Conservation (phyloP, 148 eudicot species). For the Linanthus parryae region DNA sequence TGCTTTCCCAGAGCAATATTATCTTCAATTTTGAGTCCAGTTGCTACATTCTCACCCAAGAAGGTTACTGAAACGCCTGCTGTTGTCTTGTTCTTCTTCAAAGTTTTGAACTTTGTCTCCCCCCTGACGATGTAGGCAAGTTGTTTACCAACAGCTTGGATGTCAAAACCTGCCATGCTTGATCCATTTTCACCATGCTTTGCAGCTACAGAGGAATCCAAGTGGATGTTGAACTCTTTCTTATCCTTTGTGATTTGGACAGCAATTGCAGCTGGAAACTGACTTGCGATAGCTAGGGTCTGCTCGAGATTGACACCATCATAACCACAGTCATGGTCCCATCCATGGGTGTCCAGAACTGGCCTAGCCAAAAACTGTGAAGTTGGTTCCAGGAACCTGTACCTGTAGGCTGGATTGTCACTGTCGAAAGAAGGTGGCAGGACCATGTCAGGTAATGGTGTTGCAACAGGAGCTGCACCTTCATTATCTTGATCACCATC, state of each 20-base stretch:
- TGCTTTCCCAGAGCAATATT: slow-evolving; percentile 63
- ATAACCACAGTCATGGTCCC: slow-evolving; percentile 99
- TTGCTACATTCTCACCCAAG: slow-evolving; percentile 74
- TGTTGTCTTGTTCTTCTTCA: slow-evolving; percentile 72
- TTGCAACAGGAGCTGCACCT: slow-evolving; percentile 74
- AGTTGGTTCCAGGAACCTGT: slow-evolving; percentile 86
- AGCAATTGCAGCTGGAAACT: slow-evolving; percentile 56
- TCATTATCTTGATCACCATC: slow-evolving; percentile 55
- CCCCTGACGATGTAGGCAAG: slow-evolving; percentile 67
- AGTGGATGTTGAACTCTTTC: slow-evolving; percentile 75
- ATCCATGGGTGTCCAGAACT: slow-evolving; percentile 86
- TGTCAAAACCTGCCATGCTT: slow-evolving; percentile 74
- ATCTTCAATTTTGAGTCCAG: slow-evolving; percentile 80
- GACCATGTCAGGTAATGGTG: slow-evolving; percentile 93
- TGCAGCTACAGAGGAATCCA: slow-evolving; percentile 79
- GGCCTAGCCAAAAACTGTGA: slow-evolving; percentile 90
- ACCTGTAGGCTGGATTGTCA: slow-evolving; percentile 81
- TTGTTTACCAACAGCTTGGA: slow-evolving; percentile 83
- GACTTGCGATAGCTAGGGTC: slow-evolving; percentile 54
- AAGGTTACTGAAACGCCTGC: slow-evolving; percentile 71
- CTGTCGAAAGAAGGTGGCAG: slow-evolving; percentile 91
- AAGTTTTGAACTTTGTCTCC: slow-evolving; percentile 62
- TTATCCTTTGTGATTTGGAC: slow-evolving; percentile 85
- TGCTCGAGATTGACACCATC: slow-evolving; percentile 95
- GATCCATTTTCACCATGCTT: slow-evolving; percentile 82